A percentile compares a stretch with the other conserved stretches of the same genome.
phyloP scores from a whole-genome alignment of 306 rosid genomes.

The Cicer cuneatum region DNA sequence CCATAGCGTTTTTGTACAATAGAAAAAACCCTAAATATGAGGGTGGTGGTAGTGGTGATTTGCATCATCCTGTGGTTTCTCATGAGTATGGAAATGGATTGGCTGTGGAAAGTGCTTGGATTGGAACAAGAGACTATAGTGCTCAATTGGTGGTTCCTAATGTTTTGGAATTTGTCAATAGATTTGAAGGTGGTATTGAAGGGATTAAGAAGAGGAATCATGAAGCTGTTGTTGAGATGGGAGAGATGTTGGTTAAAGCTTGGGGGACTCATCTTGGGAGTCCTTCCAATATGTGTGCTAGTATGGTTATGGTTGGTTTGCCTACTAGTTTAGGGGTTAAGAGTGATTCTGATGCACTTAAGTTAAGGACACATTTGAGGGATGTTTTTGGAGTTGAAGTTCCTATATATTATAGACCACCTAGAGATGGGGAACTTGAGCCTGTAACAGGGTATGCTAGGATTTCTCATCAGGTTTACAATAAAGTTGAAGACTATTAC shows the following conservation, averaged over 20 bases:
- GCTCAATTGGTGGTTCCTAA: constrained; percentile 85
- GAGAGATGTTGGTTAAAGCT: constrained; percentile 71
- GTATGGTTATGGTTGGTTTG: constrained; percentile 93
- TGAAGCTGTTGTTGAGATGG: constrained; percentile 86
- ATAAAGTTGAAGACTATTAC: constrained; percentile 76
- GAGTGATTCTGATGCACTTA: constrained; percentile 68
- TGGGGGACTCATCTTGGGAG: constrained; percentile 92
- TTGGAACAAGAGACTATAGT: constrained; percentile 97
- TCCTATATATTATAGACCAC: constrained; percentile 74
- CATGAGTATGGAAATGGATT: constrained; percentile 96
- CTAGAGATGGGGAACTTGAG: constrained; percentile 63
- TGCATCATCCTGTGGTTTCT: constrained; percentile 97
- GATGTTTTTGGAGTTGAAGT: constrained; percentile 81
- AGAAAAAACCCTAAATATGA: constrained; percentile 48
- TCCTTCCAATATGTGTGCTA: constrained; percentile 82
- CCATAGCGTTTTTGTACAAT: constrained; percentile 77
- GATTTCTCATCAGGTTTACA: constrained; percentile 92
- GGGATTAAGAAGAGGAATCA: constrained; percentile 94
- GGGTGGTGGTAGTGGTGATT: constrained; percentile 40
- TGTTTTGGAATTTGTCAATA: constrained; percentile 68
- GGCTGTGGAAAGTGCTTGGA: constrained; percentile 95
- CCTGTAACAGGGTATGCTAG: constrained; percentile 83
- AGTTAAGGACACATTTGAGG: constrained; percentile 73
- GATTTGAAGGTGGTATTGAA: constrained; percentile 91
- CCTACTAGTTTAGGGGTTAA: constrained; percentile 75